Evolutionary conservation across 2,329 filamentous ascomycete species (phyloP), one percentile per base, ranked within the genome.

Genomic region (Neonectria sp.): DNA sequence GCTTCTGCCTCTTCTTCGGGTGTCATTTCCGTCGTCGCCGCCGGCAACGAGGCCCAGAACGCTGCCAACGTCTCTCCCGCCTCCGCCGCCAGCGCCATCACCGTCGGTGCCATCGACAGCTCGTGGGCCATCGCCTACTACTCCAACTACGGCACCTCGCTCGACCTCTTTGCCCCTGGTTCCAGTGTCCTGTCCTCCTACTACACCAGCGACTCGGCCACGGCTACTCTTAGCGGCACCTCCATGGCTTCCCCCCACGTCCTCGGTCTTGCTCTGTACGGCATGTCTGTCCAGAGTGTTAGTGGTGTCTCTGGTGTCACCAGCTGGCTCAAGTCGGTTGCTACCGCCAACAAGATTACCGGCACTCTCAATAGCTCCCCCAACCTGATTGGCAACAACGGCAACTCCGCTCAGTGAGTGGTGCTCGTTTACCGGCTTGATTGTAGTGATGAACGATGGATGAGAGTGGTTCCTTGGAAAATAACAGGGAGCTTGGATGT

Each of bases 181-280:
- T 77, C 79, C 48, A 71, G 69, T 65, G 78, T 89, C 60, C 75
- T 84, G 6, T 86, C 83, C 51, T 77, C 88, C 6, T 89, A 84
- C 84, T 83, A 82, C 71, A 80, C 82, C 63, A 75, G 78, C 76
- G 81, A 76, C 64, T 79, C 76, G 17, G 83, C 86, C 52, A 84
- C 78, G 60, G 82, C 82, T 69, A 82, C 76, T 53, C 84, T 90
- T 75, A 86, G 83, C 15, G 90, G 90, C 40, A 92, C 90, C 12
- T 89, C 86, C n/a, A 91, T 91, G 89, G 88, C 90, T 4, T 80
- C 84, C 4, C 90, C 90, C 1, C 89, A 91, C 75, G 82, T 92
- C 66, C 83, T 86, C 35, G 90, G 90, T 29, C 81, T 92, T 27
- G 88, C 71, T 25, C 77, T 83, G 15, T 84, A 84, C 75, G 77